phyloP scores from a whole-genome alignment of 176 grass and related monocot species.

The Oryza australiensis region DNA sequence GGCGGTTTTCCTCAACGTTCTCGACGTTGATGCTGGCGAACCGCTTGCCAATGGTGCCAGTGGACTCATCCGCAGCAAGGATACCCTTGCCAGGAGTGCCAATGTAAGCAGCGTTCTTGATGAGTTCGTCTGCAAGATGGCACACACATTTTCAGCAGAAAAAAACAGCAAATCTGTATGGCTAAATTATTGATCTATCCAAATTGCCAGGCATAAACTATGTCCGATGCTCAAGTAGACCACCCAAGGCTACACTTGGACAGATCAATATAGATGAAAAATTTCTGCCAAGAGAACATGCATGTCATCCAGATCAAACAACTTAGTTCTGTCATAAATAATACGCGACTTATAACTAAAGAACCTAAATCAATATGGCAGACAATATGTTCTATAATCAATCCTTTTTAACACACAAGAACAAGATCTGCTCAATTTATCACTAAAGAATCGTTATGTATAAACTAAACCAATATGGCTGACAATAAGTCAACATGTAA shows the following conservation, averaged over 20 bases:
- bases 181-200: not conserved
- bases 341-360: not conserved
- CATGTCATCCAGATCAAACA: not conserved
- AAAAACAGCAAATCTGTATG: not conserved
- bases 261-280: not conserved
- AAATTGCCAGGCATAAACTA: not conserved
- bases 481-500: too few species aligned
- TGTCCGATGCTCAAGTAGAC: too few species aligned
- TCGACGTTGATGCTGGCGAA: not conserved
- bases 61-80: not conserved
- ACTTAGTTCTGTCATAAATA: not conserved
- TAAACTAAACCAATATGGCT: too few species aligned
- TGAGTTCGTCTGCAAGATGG: not conserved
- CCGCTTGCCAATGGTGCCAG: not conserved
- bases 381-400: not conserved
- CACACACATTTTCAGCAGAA: not conserved
- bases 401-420: not conserved
- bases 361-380: not conserved
- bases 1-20: not conserved
- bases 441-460: too few species aligned
- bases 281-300: not conserved
- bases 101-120: not conserved
- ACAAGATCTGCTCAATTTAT: not conserved
- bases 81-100: not conserved
- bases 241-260: not conserved